Evolutionary conservation across 1,284 basidiomycete genomes (phyloP), one percentile per base, ranked within the genome.

Genomic region (Boletus semigastroideus): DNA sequence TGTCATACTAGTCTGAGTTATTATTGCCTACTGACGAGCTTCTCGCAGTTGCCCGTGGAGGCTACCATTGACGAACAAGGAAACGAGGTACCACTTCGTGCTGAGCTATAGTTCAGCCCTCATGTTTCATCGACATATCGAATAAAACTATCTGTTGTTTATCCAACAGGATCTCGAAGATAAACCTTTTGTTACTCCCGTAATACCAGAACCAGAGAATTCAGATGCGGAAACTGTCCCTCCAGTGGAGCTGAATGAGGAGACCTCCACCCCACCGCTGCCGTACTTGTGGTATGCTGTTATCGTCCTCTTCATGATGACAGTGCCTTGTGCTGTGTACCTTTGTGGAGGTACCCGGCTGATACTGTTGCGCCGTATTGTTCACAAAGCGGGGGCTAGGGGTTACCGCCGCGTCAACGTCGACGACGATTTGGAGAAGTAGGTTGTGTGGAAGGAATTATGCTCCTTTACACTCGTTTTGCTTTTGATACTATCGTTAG

Each of bases 71-170:
- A 90, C 61, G 78, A 75, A 54, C 77, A 86, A 50, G 90, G 86
- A 67, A 87, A 90, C 59, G 78, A 94, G 90, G 90, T 94, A 84
- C 93, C 92, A 77, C 74, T 91, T 66, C 92, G 84, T 66, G 86
- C 82, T 82, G 94, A 97, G 84, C 92, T 96, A 67, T 96, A 83
- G 55, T 65, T 72, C 70, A 68, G 77, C 75, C 72, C 61, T 63
- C 60, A 64, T 74, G 62, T 75, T 16, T 61, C 56, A 53, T 61
- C 48, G 63, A 62, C 59, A 58, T 58, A 53, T 69, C 67, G 70
- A 80, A 82, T 82, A 78, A 62, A 59, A 56, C 49, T 66, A 58
- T 64, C 48, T 62, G 65, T 70, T 70, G 60, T 61, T 68, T 69
- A 63, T 60, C 27, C 60, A 57, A 65, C 65, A 75, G 73, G 73